phyloP scores from a whole-genome alignment of 2,329 filamentous ascomycete genomes.

The Colletotrichum lentis region DNA sequence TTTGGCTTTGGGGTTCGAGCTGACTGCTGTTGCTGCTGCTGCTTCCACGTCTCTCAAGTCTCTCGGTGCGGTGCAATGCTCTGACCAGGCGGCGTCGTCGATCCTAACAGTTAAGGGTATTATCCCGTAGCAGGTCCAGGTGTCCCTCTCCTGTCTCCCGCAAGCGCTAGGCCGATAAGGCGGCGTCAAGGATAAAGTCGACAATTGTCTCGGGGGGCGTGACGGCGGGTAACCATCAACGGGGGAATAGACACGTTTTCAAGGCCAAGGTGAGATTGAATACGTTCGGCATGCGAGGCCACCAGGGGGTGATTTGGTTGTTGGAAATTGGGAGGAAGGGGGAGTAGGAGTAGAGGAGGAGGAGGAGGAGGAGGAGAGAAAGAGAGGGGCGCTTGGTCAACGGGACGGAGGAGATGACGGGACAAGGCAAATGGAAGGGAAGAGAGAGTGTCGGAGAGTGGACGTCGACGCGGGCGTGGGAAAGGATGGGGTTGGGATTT shows the following conservation, averaged over 20 bases:
- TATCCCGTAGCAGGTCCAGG: constrained; percentile 13
- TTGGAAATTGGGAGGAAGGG: constrained; percentile 27
- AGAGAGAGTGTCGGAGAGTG: constrained; percentile 29
- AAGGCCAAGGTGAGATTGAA: constrained; percentile 29
- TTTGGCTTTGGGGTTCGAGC: constrained; percentile 19
- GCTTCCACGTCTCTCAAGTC: constrained; percentile 5
- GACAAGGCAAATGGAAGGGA: constrained; percentile 20
- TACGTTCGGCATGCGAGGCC: constrained; percentile 33
- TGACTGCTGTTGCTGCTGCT: constrained; percentile 6
- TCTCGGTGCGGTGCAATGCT: constrained; percentile 1
- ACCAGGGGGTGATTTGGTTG: constrained; percentile 28
- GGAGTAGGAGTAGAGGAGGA: constrained; percentile 13
- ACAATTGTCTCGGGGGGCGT: constrained; percentile 35
- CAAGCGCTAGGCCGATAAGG: constrained; percentile 37
- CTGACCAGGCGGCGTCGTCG: constrained; percentile 31
- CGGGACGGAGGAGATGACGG: constrained; percentile 18
- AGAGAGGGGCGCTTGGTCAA: constrained; percentile 21
- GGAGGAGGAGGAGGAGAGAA: constrained; percentile 17
- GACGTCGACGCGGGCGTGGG: constrained; percentile 37
- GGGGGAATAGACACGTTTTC: constrained; percentile 21
- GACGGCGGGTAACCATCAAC: constrained; percentile 37
- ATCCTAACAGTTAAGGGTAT: constrained; percentile 24
- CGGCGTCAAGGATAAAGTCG: constrained; percentile 30
- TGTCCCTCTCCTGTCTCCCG: constrained; percentile 19
- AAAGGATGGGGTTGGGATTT: constrained; percentile 44